phyloP scores from a whole-genome alignment of 495 filamentous ascomycete species.

The Lineolata rhizophorae region DNA sequence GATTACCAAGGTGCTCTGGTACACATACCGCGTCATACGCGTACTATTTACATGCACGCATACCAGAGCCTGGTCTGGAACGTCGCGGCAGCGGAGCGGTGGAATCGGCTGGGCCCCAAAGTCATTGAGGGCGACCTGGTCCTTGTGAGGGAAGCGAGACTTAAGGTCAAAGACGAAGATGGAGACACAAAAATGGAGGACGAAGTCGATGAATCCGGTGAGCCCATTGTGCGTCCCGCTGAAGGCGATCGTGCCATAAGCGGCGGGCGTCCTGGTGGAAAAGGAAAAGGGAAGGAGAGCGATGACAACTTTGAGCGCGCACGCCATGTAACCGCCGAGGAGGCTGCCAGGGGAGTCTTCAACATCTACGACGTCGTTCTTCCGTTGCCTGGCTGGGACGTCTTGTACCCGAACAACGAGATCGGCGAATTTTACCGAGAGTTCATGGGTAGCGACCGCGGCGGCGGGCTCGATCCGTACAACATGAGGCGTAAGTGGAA shows the following conservation, averaged over 20 bases:
- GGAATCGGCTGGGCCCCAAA: constrained; percentile 41
- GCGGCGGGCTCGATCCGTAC: constrained; percentile 58
- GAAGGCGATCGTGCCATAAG: constrained; percentile 30
- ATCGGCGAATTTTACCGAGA: constrained; percentile 56
- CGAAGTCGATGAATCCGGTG: constrained; percentile 45
- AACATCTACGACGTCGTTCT: constrained; percentile 81
- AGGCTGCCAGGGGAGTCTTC: constrained; percentile 59
- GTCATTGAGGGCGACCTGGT: constrained; percentile 80
- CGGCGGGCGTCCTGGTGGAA: too few species aligned
- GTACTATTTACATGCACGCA: constrained; percentile 88
- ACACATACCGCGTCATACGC: constrained; percentile 52
- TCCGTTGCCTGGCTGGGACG: constrained; percentile 77
- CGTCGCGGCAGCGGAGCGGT: constrained; percentile 52
- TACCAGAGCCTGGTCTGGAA: constrained; percentile 95
- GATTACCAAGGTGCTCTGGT: constrained; percentile 67
- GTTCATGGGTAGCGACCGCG: constrained; percentile 62
- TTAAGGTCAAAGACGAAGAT: constrained; percentile 22
- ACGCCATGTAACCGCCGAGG: constrained; percentile 49
- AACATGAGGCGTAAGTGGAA: constrained; percentile 71
- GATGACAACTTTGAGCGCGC: constrained; percentile 44
- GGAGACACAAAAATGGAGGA: constrained; percentile 12
- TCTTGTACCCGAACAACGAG: constrained; percentile 67
- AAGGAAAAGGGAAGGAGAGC: too few species aligned
- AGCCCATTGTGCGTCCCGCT: constrained; percentile 37
- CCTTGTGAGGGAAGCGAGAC: constrained; percentile 30